phyloP scores from a whole-genome alignment of 768 basidiomycete genomes.

The Obba rivulosa region DNA sequence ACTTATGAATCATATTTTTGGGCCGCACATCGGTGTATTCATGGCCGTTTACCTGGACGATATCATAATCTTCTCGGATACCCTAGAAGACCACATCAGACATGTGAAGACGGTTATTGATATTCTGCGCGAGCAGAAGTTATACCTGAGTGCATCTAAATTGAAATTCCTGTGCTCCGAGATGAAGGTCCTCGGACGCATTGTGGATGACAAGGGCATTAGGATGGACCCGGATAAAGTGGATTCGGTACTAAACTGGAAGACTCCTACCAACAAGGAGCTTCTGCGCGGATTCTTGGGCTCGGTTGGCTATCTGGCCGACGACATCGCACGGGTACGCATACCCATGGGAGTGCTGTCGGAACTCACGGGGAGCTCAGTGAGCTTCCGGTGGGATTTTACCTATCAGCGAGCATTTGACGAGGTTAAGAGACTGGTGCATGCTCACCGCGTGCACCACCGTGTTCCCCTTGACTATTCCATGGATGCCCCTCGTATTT shows the following conservation, averaged over 20 bases:
- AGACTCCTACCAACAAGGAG: constrained; percentile 24
- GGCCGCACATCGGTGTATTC: constrained; percentile 23
- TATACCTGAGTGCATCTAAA: constrained; percentile 21
- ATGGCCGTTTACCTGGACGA: constrained; percentile 33
- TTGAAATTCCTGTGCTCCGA: constrained; percentile 17
- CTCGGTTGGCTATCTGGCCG: constrained; percentile 27
- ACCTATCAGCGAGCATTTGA: constrained; percentile 30
- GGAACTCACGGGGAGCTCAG: constrained; percentile 11
- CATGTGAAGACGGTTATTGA: constrained; percentile 14
- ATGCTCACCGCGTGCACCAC: constrained; percentile 10
- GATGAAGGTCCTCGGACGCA: constrained; percentile 25
- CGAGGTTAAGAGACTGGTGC: constrained; percentile 13
- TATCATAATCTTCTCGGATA: constrained; percentile 27
- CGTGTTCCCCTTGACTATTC: constrained; percentile 21
- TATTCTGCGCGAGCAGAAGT: constrained; percentile 5
- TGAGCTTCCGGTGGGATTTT: constrained; percentile 19
- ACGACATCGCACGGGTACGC: constrained; percentile 25
- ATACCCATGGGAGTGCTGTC: constrained; percentile 35
- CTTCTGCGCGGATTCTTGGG: constrained; percentile 31
- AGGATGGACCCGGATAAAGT: constrained; percentile 42
- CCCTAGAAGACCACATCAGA: constrained; percentile 19
- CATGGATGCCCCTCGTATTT: constrained; percentile 13
- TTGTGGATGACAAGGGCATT: constrained; percentile 35
- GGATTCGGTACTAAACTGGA: constrained; percentile 27
- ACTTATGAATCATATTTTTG: constrained; percentile 37